Percentiles rank a stretch among this genome's conserved stretches.
Evolutionary conservation across 2,329 filamentous ascomycete species (phyloP).

Genomic region (Alternaria arborescens): DNA sequence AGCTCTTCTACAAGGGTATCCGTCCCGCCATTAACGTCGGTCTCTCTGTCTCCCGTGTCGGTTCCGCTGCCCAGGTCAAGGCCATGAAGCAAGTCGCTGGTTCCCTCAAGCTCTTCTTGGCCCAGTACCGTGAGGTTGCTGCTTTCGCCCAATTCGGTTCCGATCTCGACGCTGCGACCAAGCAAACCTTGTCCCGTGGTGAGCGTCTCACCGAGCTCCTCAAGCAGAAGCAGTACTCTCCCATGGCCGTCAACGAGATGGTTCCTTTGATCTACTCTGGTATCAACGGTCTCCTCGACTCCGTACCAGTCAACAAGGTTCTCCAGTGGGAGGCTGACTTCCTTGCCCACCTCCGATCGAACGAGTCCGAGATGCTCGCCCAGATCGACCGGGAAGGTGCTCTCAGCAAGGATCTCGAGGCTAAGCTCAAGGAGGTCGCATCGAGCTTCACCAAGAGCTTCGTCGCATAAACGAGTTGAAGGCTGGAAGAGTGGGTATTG

Average conservation of each 20-base stretch:
- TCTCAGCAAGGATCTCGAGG: slow-evolving; percentile 92
- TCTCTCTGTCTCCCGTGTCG: slow-evolving; percentile 99
- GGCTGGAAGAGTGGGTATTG: slow-evolving; percentile 49
- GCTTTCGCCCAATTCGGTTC: slow-evolving; percentile 99
- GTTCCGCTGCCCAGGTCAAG: slow-evolving; percentile 99
- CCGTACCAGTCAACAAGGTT: slow-evolving; percentile 88
- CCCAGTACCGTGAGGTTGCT: slow-evolving; percentile 99
- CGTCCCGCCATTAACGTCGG: slow-evolving; percentile 99
- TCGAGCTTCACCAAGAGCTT: slow-evolving; percentile 93
- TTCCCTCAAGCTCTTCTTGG: slow-evolving; percentile 99
- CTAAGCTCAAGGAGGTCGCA: slow-evolving; percentile 80
- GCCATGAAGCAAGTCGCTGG: slow-evolving; percentile 99
- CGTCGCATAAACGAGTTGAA: slow-evolving; percentile 62
- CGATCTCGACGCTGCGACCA: slow-evolving; percentile 97
- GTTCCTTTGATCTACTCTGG: slow-evolving; percentile 98
- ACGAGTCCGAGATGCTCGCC: slow-evolving; percentile 82
- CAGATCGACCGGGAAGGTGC: slow-evolving; percentile 96
- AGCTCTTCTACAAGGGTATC: slow-evolving; percentile 99
- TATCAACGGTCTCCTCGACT: slow-evolving; percentile 96
- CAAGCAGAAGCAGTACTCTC: slow-evolving; percentile 99
- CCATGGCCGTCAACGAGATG: slow-evolving; percentile 99
- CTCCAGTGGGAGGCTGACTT: slow-evolving; percentile 94
- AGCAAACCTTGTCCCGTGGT: slow-evolving; percentile 98
- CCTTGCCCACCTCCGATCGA: slow-evolving; percentile 88
- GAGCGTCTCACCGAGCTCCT: slow-evolving; percentile 98